Evolutionary conservation across 2,329 filamentous ascomycete species (phyloP).

Genomic region (Fusarium devonianum): DNA sequence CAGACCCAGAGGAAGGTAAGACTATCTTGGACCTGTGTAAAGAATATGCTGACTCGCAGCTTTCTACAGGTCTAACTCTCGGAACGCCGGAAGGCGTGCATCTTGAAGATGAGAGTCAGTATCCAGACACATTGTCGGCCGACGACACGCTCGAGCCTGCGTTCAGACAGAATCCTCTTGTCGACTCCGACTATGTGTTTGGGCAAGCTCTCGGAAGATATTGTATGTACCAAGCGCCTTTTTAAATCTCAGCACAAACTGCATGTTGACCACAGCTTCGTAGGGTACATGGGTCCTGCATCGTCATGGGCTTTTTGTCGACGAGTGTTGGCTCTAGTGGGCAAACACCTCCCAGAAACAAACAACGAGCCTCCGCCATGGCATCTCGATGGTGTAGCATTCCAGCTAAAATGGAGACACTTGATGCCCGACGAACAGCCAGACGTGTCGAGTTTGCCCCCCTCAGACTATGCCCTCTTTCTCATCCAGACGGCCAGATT

Average conservation of each 20-base stretch:
- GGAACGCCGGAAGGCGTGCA: slow-evolving; percentile 15
- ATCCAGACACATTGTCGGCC: background rate
- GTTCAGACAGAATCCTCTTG: slow-evolving; percentile 37
- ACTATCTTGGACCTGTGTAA: background rate
- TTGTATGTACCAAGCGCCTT: background rate
- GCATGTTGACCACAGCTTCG: background rate
- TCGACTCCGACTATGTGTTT: slow-evolving; percentile 39
- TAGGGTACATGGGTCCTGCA: slow-evolving; percentile 41
- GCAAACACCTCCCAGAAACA: slow-evolving; percentile 37
- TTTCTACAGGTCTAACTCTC: background rate
- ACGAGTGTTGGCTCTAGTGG: slow-evolving; percentile 34
- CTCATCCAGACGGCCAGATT: slow-evolving; percentile 37
- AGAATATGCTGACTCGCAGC: background rate
- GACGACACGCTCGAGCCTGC: slow-evolving; percentile 33
- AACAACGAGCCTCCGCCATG: slow-evolving; percentile 35
- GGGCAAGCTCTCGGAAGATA: slow-evolving; percentile 33
- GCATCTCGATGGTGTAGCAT: slow-evolving; percentile 39
- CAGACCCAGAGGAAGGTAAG: slow-evolving; percentile 14
- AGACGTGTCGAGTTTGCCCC: slow-evolving; percentile 32
- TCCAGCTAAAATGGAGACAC: slow-evolving; percentile 33
- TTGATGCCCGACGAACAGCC: slow-evolving; percentile 33
- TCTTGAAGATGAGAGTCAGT: background rate
- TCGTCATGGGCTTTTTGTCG: slow-evolving; percentile 41
- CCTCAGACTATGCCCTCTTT: slow-evolving; percentile 37
- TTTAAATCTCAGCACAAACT: no score